Percentiles rank a stretch among this genome's conserved stretches.
phyloP scores from a whole-genome alignment of 2,329 filamentous ascomycete genomes.

The Paecilomyces sp. region DNA sequence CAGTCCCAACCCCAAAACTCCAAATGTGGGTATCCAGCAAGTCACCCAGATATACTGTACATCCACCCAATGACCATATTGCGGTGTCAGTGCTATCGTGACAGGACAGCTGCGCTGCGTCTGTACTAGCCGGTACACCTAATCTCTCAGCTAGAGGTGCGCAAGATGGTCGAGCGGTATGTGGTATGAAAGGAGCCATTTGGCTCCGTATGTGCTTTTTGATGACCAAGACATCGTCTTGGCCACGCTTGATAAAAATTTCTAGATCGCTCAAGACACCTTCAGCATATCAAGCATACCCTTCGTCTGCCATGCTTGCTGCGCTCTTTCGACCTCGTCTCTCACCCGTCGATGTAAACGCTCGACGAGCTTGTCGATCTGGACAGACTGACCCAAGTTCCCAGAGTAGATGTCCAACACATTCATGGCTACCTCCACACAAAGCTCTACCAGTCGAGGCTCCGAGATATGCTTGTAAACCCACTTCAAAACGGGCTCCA shows the following conservation, averaged over 20 bases:
- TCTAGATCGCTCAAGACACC: conserved; percentile 9
- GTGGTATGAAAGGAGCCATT: background rate
- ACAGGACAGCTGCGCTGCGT: background rate
- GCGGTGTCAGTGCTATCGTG: too few relatives aligned
- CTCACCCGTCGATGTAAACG: conserved; percentile 64
- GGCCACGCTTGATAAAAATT: too few relatives aligned
- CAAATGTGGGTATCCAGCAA: conserved; percentile 12
- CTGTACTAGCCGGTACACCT: background rate
- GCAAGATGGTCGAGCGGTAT: background rate
- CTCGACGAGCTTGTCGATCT: conserved; percentile 65
- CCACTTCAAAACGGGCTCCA: conserved; percentile 81
- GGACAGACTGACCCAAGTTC: conserved; percentile 64
- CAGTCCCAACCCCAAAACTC: conserved; percentile 9
- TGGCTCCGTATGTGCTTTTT: conserved; percentile 11
- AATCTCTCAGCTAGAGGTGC: background rate
- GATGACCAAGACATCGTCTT: background rate
- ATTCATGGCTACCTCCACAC: conserved; percentile 74
- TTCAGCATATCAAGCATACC: conserved; percentile 81
- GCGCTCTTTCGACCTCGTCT: conserved; percentile 72
- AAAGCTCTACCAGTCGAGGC: conserved; percentile 71
- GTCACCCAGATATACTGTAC: conserved; percentile 4
- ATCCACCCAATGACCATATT: conserved; percentile 1
- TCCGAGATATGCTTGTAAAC: conserved; percentile 72
- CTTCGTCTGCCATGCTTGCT: conserved; percentile 71
- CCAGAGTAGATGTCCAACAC: conserved; percentile 83